These are phyloP conservation scores for Heterobasidion annosum DNA, from an alignment of 1,284 basidiomycete genomes.

Conservation along the genomic window DNA sequence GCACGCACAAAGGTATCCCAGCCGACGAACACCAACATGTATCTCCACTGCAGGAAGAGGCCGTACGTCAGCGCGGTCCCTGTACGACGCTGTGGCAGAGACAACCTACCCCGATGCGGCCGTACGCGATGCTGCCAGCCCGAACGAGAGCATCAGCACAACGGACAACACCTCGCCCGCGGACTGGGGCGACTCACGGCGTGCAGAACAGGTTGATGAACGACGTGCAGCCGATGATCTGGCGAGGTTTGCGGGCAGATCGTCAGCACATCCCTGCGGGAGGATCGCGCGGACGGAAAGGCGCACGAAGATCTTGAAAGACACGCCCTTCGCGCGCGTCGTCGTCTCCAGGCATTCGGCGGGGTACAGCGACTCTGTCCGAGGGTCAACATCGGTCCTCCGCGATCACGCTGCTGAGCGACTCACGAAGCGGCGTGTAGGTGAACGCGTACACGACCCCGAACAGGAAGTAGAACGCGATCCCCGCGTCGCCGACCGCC, in stretches of 20 bases:
- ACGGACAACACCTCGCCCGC: slow-evolving; percentile 12
- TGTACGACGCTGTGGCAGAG: slow-evolving; percentile 3
- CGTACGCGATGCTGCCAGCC: slow-evolving; percentile 2
- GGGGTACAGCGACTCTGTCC: slow-evolving; percentile 24
- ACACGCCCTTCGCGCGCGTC: slow-evolving; percentile 29
- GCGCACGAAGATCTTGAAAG: slow-evolving; percentile 21
- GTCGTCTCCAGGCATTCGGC: slow-evolving; percentile 26
- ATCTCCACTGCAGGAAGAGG: slow-evolving; percentile 12
- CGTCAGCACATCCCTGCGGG: background rate
- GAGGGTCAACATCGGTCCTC: background rate
- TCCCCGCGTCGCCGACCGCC: slow-evolving; percentile 19
- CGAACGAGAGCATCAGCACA: background rate
- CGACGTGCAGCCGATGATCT: slow-evolving; percentile 12
- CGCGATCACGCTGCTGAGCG: background rate
- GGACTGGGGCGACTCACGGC: slow-evolving; percentile 16
- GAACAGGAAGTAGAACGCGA: slow-evolving; percentile 14
- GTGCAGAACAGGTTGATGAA: slow-evolving; percentile 21
- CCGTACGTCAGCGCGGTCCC: slow-evolving; percentile 15
- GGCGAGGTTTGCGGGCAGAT: background rate
- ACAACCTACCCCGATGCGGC: background rate
- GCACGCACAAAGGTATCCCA: slow-evolving; percentile 21
- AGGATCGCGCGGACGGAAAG: slow-evolving; percentile 6
- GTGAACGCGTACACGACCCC: slow-evolving; percentile 12
- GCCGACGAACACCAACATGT: slow-evolving; percentile 20
- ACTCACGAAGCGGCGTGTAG: slow-evolving; percentile 6